Evolutionary conservation across 139 green algal genomes (phyloP), one percentile per base, ranked within the genome.

Genomic region (Picochlorum costavermella): DNA sequence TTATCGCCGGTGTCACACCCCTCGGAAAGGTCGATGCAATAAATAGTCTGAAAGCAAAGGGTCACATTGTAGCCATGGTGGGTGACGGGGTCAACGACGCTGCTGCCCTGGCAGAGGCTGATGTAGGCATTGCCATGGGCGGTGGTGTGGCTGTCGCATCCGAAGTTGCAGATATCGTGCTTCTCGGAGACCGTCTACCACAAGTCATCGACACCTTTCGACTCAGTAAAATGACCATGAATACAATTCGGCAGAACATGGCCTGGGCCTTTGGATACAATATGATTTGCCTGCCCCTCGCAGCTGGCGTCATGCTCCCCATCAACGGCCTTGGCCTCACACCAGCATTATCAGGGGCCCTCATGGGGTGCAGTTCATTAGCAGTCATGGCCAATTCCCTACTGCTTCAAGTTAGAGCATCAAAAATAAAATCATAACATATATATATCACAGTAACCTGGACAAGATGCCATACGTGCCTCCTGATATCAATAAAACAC

Each of bases 41-140:
- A 64, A 64, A 79, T 60, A 20, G 55, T 48, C 75, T 94, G 55
- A 74, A 78, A 64, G 57, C 60, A 1, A 3, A 60, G n/a, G 87
- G 79, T 1, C 29, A 33, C 48, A 49, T 28, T 13, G 89, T 96
- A 44, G 86, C 83, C 16, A 94, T 96, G 89, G 85, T 96, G 17
- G 89, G 89, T 2, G 89, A 96, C 53, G 89, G 89, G 31, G 77
- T 96, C 48, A 96, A 96, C 59, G 89, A 96, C 70, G 86, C 89
- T 5, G 84, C 81, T 2, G 88, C 89, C 6, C 82, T 96, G 31
- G 89, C 89, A 9, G 61, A 75, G 58, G 86, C 89, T 2, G 66
- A 96, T 62, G 89, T 96, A 2, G 89, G 89, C 60, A 86, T 96
- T 25, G 89, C 89, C 3, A 92, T 96, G 85, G 86, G 80, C 5